Evolutionary conservation across 495 filamentous ascomycete genomes (phyloP), one percentile per base, ranked within the genome.

Genomic region (Penicillium odoratum): DNA sequence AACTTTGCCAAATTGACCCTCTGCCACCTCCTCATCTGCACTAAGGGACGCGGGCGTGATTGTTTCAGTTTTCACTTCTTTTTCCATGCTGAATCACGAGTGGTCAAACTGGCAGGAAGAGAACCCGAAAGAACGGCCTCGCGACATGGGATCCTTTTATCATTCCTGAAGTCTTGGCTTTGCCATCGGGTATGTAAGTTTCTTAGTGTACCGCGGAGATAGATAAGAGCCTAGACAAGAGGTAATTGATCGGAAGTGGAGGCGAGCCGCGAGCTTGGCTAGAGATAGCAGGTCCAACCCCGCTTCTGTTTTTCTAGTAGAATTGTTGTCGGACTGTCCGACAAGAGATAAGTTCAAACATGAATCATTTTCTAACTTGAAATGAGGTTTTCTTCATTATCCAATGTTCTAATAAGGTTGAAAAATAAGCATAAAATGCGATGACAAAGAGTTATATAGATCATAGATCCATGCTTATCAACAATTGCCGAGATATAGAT

Each of bases 1-100:
- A 7, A 69, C 51, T 26, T 74, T 69, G 10, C 61, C 59, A 6
- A 72, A 38, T 28, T 61, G 61, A 6, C 69, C 74, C 34, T 70
- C 56, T 15, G 58, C 72, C 6, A 75, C 48, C 31, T 69, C 64
- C 21, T 61, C 60, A 30, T 71, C 70, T 1, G 48, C 36, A 29
- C 33, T 53, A 10, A 56, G 13, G 13, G 57, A 31, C 8, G 18
- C 33, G 0, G 66, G 60, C 36, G 63, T 63, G 30, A 59, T n/a
- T 1, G 34, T 59, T 33, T 66, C 58, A 10, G 60, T 53, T 5
- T 53, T 25, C 9, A 30, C 25, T 4, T 64, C 33, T 43, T 62
- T 60, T 4, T 59, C 52, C 65, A 70, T 70, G 47, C 8, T 56
- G 28, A 7, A 51, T 10, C 7, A 13, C 0, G 10, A 13, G 10